Evolutionary conservation across 1,139 yeast species (phyloP), one percentile per base, ranked within the genome.

Genomic region (Yamadazyma triangularis): DNA sequence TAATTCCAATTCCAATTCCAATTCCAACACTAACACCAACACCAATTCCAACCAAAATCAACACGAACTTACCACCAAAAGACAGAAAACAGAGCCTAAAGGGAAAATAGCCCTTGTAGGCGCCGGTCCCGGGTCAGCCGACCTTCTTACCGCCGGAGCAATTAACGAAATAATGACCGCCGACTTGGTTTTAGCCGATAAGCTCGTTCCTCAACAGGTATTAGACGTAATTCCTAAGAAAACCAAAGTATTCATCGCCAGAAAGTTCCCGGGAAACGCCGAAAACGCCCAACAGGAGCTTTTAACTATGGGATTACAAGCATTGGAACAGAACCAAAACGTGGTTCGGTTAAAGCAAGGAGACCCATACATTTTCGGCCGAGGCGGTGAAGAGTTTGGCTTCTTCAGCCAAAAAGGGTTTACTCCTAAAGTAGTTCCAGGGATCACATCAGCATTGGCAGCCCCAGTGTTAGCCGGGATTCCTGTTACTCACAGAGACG

Each of bases 231-330:
- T 89, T 11, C 97, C 97, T 0, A 64, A 70, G 25, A 49, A 64
- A 28, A 84, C 94, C 1, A 80, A 79, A 31, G 63, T 83, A 4
- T 87, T 84, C 52, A 88, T 89, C 40, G 97, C 98, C 10, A 72
- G 88, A 27, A 91, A 91, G 56, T 91, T 88, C 58, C 97, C 97
- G 2, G 98, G 98, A 1, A 89, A 91, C 53, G 97, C 98, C 1
- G 96, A 88, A 50, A 72, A 73, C 29, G 97, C 97, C 0, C 98
- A 91, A 56, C 74, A 84, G 41, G 96, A 91, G 55, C 66, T 91
- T 24, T 62, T 87, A 23, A 64, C 69, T 13, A 58, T 80, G 39
- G 97, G 96, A 0, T 58, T 89, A 15, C 71, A 69, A 24, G 82
- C 80, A 0, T 54, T 87, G 23, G 40, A 63, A 24, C 59, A 70